A percentile compares a stretch with the other conserved stretches of the same genome.
These are phyloP conservation scores for Cardiospermum halicacabum DNA, from an alignment of 345 rosid species.

Conservation along the genomic window DNA sequence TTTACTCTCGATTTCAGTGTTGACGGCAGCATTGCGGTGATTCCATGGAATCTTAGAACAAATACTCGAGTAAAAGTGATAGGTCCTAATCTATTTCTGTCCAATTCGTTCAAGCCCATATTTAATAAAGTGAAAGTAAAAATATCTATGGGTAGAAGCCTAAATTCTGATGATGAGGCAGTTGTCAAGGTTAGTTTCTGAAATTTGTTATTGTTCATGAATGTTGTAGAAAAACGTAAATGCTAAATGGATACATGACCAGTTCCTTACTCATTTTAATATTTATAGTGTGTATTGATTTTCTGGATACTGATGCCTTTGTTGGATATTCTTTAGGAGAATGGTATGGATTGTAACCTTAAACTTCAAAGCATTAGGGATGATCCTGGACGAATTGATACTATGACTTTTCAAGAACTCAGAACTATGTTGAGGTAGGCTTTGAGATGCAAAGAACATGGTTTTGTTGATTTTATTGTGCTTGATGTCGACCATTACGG, in stretches of 20 bases:
- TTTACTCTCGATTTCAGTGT: too few species aligned
- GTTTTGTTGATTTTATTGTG: too few species aligned
- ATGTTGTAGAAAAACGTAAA: too few species aligned
- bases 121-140: slow-evolving; percentile 28
- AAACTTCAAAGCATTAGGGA: slow-evolving; percentile 33
- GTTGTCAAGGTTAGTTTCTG: slow-evolving; percentile 22
- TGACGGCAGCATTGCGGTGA: slow-evolving; percentile 47
- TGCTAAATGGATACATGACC: too few species aligned
- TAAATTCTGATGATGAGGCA: slow-evolving; percentile 9
- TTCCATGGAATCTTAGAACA: slow-evolving; percentile 28
- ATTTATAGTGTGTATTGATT: background rate
- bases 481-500: background rate
- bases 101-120: slow-evolving; percentile 23
- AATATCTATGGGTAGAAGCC: slow-evolving; percentile 16
- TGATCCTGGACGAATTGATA: slow-evolving; percentile 39
- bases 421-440: slow-evolving; percentile 57
- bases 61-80: slow-evolving; percentile 22
- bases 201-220: slow-evolving; percentile 3
- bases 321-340: slow-evolving; percentile 16
- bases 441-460: too few species aligned
- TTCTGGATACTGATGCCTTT: background rate
- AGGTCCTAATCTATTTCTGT: too few species aligned
- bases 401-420: slow-evolving; percentile 82
- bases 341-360: too few species aligned
- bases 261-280: too few species aligned